Evolutionary conservation across 2,329 filamentous ascomycete species (phyloP).

Genomic region (Stemphylium beticola): DNA sequence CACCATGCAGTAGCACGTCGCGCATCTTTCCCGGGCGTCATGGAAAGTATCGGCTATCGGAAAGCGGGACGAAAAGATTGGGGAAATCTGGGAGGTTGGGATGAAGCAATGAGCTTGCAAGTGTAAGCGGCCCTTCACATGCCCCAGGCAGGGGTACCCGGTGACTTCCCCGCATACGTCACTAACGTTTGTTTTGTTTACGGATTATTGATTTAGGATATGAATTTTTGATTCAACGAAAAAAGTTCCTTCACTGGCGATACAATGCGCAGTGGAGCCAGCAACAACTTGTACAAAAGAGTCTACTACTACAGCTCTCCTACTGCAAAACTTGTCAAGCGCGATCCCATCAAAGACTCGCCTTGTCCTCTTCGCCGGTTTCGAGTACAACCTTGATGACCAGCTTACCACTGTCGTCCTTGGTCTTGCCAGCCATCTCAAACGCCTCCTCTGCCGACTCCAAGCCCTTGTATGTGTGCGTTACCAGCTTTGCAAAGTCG

Average conservation of each 20-base stretch:
- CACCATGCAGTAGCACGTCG: not conserved
- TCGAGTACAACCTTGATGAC: slow-evolving; percentile 73
- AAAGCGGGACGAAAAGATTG: not conserved
- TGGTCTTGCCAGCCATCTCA: slow-evolving; percentile 71
- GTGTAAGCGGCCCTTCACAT: not conserved
- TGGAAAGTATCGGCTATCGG: not conserved
- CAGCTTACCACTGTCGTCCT: slow-evolving; percentile 70
- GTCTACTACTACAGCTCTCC: not conserved
- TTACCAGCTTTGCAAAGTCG: slow-evolving; percentile 73
- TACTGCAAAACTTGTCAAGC: not conserved
- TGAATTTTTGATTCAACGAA: not conserved
- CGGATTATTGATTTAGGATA: too few relatives aligned
- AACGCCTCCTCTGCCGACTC: slow-evolving; percentile 69
- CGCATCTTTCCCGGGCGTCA: not conserved
- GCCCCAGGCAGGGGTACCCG: not conserved
- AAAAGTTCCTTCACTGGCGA: not conserved
- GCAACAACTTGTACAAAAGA: not conserved
- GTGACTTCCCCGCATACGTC: slow-evolving; percentile 10
- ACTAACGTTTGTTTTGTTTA: not conserved
- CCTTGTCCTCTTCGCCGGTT: slow-evolving; percentile 43
- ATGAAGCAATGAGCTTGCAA: not conserved
- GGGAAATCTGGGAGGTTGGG: not conserved
- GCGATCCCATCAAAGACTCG: slow-evolving; percentile 19
- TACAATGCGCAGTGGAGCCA: not conserved
- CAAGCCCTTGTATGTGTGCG: slow-evolving; percentile 72